These are phyloP conservation scores for Haematococcus lacustris DNA, from an alignment of 139 green algal genomes.

Conservation along the genomic window DNA sequence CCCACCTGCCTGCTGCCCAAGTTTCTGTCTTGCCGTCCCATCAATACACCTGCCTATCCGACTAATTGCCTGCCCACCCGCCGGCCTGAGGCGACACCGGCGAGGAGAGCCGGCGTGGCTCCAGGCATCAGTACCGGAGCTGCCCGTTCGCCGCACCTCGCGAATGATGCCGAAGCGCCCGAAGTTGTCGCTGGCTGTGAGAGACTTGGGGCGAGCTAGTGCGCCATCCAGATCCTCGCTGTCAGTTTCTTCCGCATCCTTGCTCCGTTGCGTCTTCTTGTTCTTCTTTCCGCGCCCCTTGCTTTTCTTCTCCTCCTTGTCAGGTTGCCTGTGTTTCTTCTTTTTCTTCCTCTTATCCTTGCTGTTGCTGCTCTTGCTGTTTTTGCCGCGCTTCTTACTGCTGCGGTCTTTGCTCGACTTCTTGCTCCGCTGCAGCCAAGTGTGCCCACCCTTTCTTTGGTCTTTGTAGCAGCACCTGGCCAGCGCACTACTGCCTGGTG, in stretches of 20 bases:
- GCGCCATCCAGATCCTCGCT: no score
- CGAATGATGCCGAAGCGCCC: constrained; percentile 75
- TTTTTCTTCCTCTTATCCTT: constrained; percentile 19
- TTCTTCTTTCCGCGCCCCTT: constrained; percentile 18
- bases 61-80: no score
- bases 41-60: no score
- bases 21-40: no score
- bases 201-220: no score
- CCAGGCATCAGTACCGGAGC: no score
- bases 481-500: not conserved
- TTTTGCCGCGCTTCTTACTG: constrained; percentile 3
- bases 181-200: constrained; percentile 40
- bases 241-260: not conserved
- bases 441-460: constrained; percentile 17
- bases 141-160: constrained; percentile 52
- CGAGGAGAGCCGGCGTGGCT: no score
- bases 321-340: constrained; percentile 10
- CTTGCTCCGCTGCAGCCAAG: constrained; percentile 7
- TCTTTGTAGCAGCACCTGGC: not conserved
- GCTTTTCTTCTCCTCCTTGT: constrained; percentile 5
- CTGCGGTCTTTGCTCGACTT: not conserved
- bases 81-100: no score
- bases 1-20: no score
- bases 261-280: constrained; percentile 19
- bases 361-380: not conserved